Base-by-base conservation (phyloP, 2,329 filamentous ascomycete species). In the Macrophomina tecta region DNA sequence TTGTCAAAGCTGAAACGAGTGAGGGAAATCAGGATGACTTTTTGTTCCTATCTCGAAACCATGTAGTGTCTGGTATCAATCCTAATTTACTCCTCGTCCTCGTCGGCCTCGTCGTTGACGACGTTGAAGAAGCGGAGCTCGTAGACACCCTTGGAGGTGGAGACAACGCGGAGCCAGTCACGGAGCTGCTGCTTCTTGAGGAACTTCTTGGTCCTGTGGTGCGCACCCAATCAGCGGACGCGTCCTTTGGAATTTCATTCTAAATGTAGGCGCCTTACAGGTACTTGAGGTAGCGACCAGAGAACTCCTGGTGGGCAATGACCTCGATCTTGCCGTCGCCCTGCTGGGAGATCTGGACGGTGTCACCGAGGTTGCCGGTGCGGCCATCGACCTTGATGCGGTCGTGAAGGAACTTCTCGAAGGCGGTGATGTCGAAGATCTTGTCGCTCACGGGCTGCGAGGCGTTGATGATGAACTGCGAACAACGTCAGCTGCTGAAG, bases 51-150 rank as follows among this genome's bases (percentile, higher is more conserved):
- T 58, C 53, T 65, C 34, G 40, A 40, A 36, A n/a, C 23, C n/a
- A 49, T 5, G 12, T 30, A 36, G 34, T 46, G 16, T 23, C 53
- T 42, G 63, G 52, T 58, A 65, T 65, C 58, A 49, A 36, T 49
- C 63, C 53, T 65, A 40, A 45, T 89, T 88, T 97, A 99, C 84
- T 99, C 95, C 80, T 99, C 95, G 81, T 99, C 95, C 80, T 99
- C 95, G 75, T 98, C 95, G 76, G 88, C 94, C 82, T 94, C 94
- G 82, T 99, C 95, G 84, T 97, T 95, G 79, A 97, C 94, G 81
- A 99, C 94, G 89, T 99, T 99, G 93, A 97, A 99, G 94, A 99
- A 99, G 88, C 97, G 94, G 85, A 99, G 91, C 89, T 97, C 94
- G 88, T 99, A 99, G 74, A 97, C 94, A 81, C 95, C 94, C 87